phyloP scores from a whole-genome alignment of 2,329 filamentous ascomycete genomes.

The Verticillium nonalfalfae region DNA sequence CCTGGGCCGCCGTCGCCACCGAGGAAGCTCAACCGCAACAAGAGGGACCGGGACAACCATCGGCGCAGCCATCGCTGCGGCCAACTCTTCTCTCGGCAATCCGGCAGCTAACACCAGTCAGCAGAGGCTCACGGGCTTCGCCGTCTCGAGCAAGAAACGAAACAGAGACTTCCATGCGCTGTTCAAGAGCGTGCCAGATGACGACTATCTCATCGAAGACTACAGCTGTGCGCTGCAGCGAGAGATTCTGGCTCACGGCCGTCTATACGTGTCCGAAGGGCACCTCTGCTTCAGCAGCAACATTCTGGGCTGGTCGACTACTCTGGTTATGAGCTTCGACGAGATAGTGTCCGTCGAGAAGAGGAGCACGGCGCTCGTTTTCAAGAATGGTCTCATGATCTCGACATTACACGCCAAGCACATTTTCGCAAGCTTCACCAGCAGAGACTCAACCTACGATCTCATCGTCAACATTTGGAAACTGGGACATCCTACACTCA shows the following conservation, averaged over 20 bases:
- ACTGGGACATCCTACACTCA: conserved; percentile 84
- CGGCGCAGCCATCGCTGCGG: conserved; percentile 65
- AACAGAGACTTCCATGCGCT: conserved; percentile 92
- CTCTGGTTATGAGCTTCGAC: conserved; percentile 95
- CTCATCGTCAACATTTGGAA: conserved; percentile 98
- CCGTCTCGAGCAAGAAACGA: conserved; percentile 90
- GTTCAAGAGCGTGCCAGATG: conserved; percentile 95
- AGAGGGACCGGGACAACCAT: conserved; percentile 58
- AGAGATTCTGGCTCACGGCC: conserved; percentile 89
- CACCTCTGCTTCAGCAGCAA: conserved; percentile 99
- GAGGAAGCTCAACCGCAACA: conserved; percentile 74
- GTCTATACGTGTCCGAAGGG: conserved; percentile 93
- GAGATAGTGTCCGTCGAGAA: conserved; percentile 97
- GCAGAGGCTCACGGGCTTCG: conserved; percentile 86
- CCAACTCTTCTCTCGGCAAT: conserved; percentile 61
- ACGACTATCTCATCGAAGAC: conserved; percentile 97
- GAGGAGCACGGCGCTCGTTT: conserved; percentile 88
- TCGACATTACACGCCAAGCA: conserved; percentile 93
- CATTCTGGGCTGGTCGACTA: conserved; percentile 96
- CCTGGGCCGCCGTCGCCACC: conserved; percentile 51
- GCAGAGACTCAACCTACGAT: conserved; percentile 92
- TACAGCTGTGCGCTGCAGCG: conserved; percentile 95
- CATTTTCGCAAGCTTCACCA: conserved; percentile 91
- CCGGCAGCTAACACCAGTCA: conserved; percentile 54
- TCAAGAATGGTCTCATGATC: conserved; percentile 96